Evolutionary conservation across 2,329 filamentous ascomycete species (phyloP).

Genomic region (Dactylellina cionopaga): DNA sequence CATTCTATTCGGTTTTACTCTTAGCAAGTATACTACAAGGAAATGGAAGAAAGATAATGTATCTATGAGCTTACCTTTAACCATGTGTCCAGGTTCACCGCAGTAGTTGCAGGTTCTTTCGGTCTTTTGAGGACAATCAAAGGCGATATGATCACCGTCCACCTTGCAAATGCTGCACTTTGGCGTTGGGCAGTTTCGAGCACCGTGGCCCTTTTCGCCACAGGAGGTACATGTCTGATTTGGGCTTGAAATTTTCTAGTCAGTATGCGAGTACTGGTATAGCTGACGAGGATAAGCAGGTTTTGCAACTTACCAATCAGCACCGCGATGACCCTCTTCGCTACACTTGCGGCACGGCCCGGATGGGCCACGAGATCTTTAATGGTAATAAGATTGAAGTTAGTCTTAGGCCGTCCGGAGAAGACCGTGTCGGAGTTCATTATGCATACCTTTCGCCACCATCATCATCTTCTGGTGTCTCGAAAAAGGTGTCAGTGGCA

Average conservation of each 20-base stretch:
- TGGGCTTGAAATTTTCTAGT: conserved; percentile 8
- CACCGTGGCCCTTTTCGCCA: conserved; percentile 20
- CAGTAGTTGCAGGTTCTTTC: conserved; percentile 67
- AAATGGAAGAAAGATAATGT: neutral
- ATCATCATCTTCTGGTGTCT: conserved; percentile 41
- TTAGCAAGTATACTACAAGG: neutral
- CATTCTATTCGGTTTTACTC: conserved; percentile 28
- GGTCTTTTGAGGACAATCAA: conserved; percentile 65
- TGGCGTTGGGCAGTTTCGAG: conserved; percentile 23
- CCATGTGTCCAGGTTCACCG: conserved; percentile 61
- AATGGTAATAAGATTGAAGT: neutral
- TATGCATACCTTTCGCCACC: conserved; percentile 32
- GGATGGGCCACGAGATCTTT: conserved; percentile 8
- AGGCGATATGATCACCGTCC: conserved; percentile 61
- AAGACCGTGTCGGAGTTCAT: too few species aligned
- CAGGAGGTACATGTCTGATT: conserved; percentile 29
- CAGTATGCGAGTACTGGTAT: neutral
- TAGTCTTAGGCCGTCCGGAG: too few species aligned
- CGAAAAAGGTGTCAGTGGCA: conserved; percentile 32
- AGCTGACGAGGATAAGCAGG: neutral
- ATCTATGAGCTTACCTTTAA: conserved; percentile 27
- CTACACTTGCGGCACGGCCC: conserved; percentile 70
- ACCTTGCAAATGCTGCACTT: conserved; percentile 39
- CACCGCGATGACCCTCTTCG: conserved; percentile 68
- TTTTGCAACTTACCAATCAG: conserved; percentile 40